Conservation (phyloP, 2,329 filamentous ascomycete genomes). For the Fusarium stilboides region DNA sequence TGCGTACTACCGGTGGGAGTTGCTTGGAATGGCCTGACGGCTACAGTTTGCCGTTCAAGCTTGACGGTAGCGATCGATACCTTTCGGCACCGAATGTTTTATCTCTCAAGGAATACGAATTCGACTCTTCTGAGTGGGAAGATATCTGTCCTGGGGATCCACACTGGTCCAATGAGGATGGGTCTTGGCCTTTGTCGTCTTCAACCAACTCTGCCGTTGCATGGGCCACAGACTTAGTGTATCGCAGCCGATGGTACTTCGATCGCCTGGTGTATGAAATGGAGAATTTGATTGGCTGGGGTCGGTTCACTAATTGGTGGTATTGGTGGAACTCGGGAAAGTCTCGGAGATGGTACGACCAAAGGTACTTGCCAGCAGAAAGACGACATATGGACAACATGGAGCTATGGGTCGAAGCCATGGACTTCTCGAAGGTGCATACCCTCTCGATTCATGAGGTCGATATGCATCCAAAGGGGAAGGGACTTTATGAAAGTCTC, state of each 20-base stretch:
- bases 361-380: background rate
- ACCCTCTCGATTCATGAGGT: slow-evolving; percentile 1
- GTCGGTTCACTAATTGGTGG: background rate
- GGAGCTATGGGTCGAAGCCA: slow-evolving; percentile 31
- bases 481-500: background rate
- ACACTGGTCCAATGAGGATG: slow-evolving; percentile 9
- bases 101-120: background rate
- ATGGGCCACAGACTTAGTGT: slow-evolving; percentile 4
- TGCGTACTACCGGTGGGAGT: background rate
- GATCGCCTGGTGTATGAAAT: background rate
- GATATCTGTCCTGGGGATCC: background rate
- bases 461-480: background rate
- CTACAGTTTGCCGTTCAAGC: slow-evolving; percentile 6
- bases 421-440: slow-evolving; percentile 38
- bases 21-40: background rate
- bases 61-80: slow-evolving; percentile 31
- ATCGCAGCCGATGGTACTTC: slow-evolving; percentile 8
- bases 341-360: slow-evolving; percentile 12
- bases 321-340: background rate
- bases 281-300: background rate
- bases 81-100: background rate
- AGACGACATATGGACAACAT: slow-evolving; percentile 22
- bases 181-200: slow-evolving; percentile 16
- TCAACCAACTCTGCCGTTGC: slow-evolving; percentile 4
- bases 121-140: slow-evolving; percentile 9